Evolutionary conservation across 1,284 basidiomycete genomes (phyloP), one percentile per base, ranked within the genome.

Genomic region (Fomitopsis palustris): DNA sequence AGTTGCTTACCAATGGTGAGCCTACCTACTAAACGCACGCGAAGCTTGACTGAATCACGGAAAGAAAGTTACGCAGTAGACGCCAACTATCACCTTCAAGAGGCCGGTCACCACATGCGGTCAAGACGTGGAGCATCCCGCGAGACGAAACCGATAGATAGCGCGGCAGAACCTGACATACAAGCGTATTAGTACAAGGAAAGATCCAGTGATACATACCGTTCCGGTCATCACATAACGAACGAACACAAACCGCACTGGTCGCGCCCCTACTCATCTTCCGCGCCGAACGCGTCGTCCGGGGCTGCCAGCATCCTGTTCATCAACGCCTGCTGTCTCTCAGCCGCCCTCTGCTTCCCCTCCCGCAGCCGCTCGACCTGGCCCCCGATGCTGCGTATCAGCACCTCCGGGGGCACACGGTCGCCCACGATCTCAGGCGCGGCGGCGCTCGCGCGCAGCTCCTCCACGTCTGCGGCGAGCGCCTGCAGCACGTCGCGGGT

Each of bases 391-490:
- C 84, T 88, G 72, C 81, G 81, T 71, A 90, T 83, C 65, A 91
- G 87, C 25, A 90, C 87, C 59, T 86, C 82, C 3, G 86, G 72
- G 3, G 88, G 86, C n/a, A 90, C 76, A 38, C 73, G 74, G 19
- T 80, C 73, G 4, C 81, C 84, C 14, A 81, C 69, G 2, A 91
- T 70, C 54, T 84, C 83, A 5, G 88, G 87, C 29, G 83, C 81
- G 2, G 85, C 79, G 1, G 88, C 85, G 12, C 85, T 76, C 65
- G 88, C 85, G 60, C 89, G 75, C 62, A 92, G 70, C 51, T 88
- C 87, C 67, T 88, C 87, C 78, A 92, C 84, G 61, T 90, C 88
- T 42, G 83, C 84, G 62, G 81, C 81, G 81, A 91, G 81, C 25
- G 75, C 74, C 47, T 81, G 74, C 63, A 92, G 72, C 21, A 83